These are phyloP conservation scores for Arabidopsis hybrid DNA, from an alignment of 441 rosid species.

Conservation along the genomic window DNA sequence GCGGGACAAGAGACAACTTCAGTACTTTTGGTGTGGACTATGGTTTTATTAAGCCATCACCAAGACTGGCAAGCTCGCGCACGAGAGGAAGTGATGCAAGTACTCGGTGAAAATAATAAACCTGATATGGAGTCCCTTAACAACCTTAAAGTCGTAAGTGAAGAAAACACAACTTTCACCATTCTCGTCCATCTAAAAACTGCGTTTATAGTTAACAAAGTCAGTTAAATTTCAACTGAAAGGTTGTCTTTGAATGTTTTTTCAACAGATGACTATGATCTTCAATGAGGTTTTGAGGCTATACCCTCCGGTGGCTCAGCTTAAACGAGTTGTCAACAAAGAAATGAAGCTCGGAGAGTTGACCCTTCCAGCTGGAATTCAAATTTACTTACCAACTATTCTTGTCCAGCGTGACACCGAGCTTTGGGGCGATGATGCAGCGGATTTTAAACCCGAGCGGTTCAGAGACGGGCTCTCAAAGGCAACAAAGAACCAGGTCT, in stretches of 20 bases:
- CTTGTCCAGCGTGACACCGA: slow-evolving; percentile 47
- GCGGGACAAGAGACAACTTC: slow-evolving; percentile 62
- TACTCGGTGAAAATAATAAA: slow-evolving; percentile 37
- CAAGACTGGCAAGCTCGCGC: slow-evolving; percentile 54
- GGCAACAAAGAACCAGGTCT: slow-evolving; percentile 49
- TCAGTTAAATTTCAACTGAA: background rate
- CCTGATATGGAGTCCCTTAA: slow-evolving; percentile 48
- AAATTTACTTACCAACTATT: slow-evolving; percentile 43
- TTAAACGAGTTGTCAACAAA: slow-evolving; percentile 41
- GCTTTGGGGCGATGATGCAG: slow-evolving; percentile 54
- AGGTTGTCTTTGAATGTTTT: background rate
- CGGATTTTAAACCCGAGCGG: slow-evolving; percentile 56
- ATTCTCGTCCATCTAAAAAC: background rate
- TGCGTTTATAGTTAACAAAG: background rate
- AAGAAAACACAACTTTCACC: background rate
- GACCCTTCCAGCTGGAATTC: slow-evolving; percentile 47
- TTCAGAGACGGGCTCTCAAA: slow-evolving; percentile 54
- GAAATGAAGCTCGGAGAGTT: slow-evolving; percentile 53
- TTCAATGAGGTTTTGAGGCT: slow-evolving; percentile 50
- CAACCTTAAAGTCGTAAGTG: slow-evolving; percentile 53
- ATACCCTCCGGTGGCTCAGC: slow-evolving; percentile 45
- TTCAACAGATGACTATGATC: slow-evolving; percentile 46
- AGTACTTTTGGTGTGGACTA: slow-evolving; percentile 49
- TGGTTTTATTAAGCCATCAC: slow-evolving; percentile 49
- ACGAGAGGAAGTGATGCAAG: slow-evolving; percentile 52